Evolutionary conservation across 768 basidiomycete genomes (phyloP).

Genomic region (Austroboletus festivus): DNA sequence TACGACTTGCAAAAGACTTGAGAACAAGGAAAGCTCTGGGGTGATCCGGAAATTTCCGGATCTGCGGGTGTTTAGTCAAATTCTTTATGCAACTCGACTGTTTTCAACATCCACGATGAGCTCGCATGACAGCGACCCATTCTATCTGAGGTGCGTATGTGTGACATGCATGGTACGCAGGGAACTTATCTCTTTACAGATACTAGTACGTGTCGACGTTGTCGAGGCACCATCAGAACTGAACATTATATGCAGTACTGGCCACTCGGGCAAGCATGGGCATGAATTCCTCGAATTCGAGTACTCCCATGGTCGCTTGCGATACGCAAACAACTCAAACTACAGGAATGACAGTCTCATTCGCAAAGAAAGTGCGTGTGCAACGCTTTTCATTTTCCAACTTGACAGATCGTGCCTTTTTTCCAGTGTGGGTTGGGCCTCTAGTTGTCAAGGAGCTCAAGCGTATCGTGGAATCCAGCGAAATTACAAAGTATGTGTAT

Average conservation of each 20-base stretch:
- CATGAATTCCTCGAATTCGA: slow-evolving; percentile 99
- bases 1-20: neutral
- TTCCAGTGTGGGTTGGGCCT: slow-evolving; percentile 93
- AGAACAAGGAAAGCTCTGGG: neutral
- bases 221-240: neutral
- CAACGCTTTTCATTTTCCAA: neutral
- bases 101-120: slow-evolving; percentile 23
- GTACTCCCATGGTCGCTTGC: slow-evolving; percentile 91
- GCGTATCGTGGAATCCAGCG: slow-evolving; percentile 87
- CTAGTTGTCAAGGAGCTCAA: slow-evolving; percentile 93
- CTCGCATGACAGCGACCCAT: slow-evolving; percentile 63
- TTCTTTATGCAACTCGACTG: too few relatives aligned
- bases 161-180: neutral
- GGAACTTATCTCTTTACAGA: slow-evolving; percentile 32
- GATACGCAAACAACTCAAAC: slow-evolving; percentile 99
- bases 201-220: slow-evolving; percentile 44
- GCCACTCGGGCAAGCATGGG: slow-evolving; percentile 97
- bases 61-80: neutral
- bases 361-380: slow-evolving; percentile 90
- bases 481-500: slow-evolving; percentile 86
- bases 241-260: slow-evolving; percentile 44
- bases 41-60: slow-evolving; percentile 20
- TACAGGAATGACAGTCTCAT: slow-evolving; percentile 97
- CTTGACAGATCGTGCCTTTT: slow-evolving; percentile 1
- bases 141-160: slow-evolving; percentile 65